A percentile compares a stretch with the other conserved stretches of the same genome.
These are phyloP conservation scores for Themeda triandra DNA, from an alignment of 176 grass and related monocot genomes.

Conservation along the genomic window DNA sequence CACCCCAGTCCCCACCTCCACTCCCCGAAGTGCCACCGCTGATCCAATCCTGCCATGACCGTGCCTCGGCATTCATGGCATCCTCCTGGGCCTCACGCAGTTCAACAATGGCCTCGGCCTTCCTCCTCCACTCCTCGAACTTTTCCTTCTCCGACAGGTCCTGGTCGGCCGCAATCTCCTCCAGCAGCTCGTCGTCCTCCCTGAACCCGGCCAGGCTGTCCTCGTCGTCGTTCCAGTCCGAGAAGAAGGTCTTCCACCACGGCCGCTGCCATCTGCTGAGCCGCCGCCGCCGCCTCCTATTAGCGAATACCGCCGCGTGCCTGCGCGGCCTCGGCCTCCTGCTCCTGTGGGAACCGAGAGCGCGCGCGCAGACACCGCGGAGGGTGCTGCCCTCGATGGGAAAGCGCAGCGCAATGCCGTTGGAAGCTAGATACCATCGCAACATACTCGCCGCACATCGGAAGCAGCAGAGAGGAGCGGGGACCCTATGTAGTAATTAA, in stretches of 20 bases:
- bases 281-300: slow-evolving; percentile 29
- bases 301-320: slow-evolving; percentile 40
- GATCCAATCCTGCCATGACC: slow-evolving; percentile 85
- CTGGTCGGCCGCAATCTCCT: slow-evolving; percentile 30
- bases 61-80: slow-evolving; percentile 51
- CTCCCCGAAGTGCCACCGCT: slow-evolving; percentile 35
- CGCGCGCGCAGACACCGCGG: slow-evolving; percentile 14
- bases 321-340: slow-evolving; percentile 8
- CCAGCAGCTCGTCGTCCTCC: slow-evolving; percentile 43
- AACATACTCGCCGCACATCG: neutral
- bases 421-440: neutral
- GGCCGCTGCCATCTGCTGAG: slow-evolving; percentile 46
- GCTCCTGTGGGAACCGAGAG: slow-evolving; percentile 36
- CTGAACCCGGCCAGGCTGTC: slow-evolving; percentile 53
- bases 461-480: neutral
- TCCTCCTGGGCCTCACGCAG: slow-evolving; percentile 69
- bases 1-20: slow-evolving; percentile 48
- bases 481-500: neutral
- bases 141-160: slow-evolving; percentile 61
- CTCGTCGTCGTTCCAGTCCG: slow-evolving; percentile 52
- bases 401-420: slow-evolving; percentile 4
- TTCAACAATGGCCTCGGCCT: slow-evolving; percentile 83
- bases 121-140: slow-evolving; percentile 82
- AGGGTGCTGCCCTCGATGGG: neutral
- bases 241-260: slow-evolving; percentile 72